Conservation (phyloP, 768 basidiomycete genomes). For the Chlorophyllum brunneum region DNA sequence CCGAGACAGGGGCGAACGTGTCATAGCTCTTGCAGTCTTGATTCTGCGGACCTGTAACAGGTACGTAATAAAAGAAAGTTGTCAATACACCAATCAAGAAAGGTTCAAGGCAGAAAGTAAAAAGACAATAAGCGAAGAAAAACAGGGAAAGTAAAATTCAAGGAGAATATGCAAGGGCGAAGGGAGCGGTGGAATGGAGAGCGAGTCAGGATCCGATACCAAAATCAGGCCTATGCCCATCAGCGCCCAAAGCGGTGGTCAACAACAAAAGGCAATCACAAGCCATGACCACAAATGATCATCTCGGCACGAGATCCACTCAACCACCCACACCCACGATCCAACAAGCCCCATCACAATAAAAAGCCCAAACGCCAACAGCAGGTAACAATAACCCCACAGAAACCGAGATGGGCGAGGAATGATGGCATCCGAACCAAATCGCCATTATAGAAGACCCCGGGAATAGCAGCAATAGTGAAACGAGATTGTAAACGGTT, state of each 20-base stretch:
- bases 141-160: constrained; percentile 1
- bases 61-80: too few species aligned
- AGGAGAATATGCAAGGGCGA: not conserved
- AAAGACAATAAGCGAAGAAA: constrained; percentile 8
- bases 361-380: not conserved
- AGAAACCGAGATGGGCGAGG: not conserved
- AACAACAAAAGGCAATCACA: not conserved
- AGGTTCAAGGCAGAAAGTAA: too few species aligned
- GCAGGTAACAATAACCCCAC: not conserved
- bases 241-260: not conserved
- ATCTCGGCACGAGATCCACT: not conserved
- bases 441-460: not conserved
- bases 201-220: not conserved
- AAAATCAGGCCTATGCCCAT: not conserved
- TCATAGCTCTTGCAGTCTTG: constrained; percentile 50
- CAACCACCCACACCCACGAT: constrained; percentile 4
- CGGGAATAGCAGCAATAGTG: not conserved
- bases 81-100: too few species aligned
- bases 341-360: not conserved
- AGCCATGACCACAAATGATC: not conserved
- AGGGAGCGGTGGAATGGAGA: not conserved
- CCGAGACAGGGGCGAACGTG: constrained; percentile 29
- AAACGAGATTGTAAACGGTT: not conserved
- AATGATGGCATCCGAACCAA: not conserved
- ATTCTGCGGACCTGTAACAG: constrained; percentile 68